Evolutionary conservation across 768 basidiomycete genomes (phyloP).

Genomic region (Pleurotus giganteus): DNA sequence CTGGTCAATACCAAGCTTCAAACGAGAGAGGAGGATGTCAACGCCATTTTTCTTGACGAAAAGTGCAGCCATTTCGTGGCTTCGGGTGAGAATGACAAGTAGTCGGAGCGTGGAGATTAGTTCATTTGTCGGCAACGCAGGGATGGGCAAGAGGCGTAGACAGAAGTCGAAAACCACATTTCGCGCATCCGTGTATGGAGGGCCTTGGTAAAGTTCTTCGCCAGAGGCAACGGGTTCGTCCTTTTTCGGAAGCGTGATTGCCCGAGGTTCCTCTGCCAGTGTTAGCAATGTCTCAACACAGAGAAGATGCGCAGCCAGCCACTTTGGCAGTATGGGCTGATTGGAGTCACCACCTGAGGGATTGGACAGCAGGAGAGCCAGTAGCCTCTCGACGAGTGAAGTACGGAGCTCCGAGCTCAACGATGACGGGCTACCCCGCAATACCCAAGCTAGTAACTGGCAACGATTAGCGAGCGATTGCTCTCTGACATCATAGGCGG

Average conservation of each 20-base stretch:
- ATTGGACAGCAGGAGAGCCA: slow-evolving; percentile 64
- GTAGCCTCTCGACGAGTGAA: slow-evolving; percentile 62
- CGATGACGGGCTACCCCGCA: slow-evolving; percentile 70
- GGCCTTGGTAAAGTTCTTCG: slow-evolving; percentile 57
- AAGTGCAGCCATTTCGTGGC: slow-evolving; percentile 58
- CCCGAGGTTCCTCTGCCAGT: slow-evolving; percentile 67
- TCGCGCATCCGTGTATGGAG: slow-evolving; percentile 59
- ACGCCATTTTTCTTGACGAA: slow-evolving; percentile 73
- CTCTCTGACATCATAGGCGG: slow-evolving; percentile 68
- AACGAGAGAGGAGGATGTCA: slow-evolving; percentile 58
- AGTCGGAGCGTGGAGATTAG: slow-evolving; percentile 79
- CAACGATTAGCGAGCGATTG: slow-evolving; percentile 79
- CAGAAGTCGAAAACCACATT: slow-evolving; percentile 73
- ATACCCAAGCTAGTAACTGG: slow-evolving; percentile 80
- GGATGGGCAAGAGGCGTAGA: slow-evolving; percentile 62
- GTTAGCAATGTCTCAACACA: slow-evolving; percentile 84
- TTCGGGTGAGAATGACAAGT: slow-evolving; percentile 80
- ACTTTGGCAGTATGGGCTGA: slow-evolving; percentile 67
- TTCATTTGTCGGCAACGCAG: slow-evolving; percentile 74
- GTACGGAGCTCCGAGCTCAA: slow-evolving; percentile 52
- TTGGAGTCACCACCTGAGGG: slow-evolving; percentile 47
- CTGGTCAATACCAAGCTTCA: slow-evolving; percentile 57
- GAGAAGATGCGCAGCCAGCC: slow-evolving; percentile 85
- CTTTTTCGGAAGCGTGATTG: slow-evolving; percentile 67
- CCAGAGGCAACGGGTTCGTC: slow-evolving; percentile 55